Conservation (phyloP, 2,329 filamentous ascomycete genomes). For the Magnaporthiopsis poae region DNA sequence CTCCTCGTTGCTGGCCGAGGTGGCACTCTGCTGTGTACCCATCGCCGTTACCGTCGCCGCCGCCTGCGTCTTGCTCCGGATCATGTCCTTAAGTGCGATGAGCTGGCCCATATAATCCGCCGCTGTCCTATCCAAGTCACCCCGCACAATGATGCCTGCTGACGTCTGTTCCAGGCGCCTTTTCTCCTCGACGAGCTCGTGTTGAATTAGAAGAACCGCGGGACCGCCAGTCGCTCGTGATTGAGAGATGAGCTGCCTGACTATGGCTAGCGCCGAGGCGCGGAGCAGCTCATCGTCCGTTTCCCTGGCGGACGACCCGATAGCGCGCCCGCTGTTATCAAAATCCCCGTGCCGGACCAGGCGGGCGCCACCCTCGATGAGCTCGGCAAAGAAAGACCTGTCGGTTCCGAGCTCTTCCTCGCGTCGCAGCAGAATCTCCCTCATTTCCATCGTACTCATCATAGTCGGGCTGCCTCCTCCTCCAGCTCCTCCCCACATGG, state of each 20-base stretch:
- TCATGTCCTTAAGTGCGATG: neutral
- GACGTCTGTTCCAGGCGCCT: neutral
- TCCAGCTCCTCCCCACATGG: constrained; percentile 29
- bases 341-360: neutral
- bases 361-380: neutral
- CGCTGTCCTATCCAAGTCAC: neutral
- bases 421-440: neutral
- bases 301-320: no score
- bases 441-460: neutral
- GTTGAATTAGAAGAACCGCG: neutral
- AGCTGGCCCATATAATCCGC: neutral
- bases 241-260: constrained; percentile 2
- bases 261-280: neutral
- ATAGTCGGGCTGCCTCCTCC: neutral
- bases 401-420: neutral
- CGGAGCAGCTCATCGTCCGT: neutral
- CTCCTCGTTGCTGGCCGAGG: neutral
- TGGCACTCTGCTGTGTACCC: neutral
- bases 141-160: neutral
- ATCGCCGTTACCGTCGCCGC: no score
- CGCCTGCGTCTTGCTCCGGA: neutral
- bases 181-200: constrained; percentile 3
- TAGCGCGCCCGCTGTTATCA: no score
- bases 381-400: neutral
- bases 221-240: neutral